phyloP scores from a whole-genome alignment of 75 land plant genomes.

The Pinus albicaulis region DNA sequence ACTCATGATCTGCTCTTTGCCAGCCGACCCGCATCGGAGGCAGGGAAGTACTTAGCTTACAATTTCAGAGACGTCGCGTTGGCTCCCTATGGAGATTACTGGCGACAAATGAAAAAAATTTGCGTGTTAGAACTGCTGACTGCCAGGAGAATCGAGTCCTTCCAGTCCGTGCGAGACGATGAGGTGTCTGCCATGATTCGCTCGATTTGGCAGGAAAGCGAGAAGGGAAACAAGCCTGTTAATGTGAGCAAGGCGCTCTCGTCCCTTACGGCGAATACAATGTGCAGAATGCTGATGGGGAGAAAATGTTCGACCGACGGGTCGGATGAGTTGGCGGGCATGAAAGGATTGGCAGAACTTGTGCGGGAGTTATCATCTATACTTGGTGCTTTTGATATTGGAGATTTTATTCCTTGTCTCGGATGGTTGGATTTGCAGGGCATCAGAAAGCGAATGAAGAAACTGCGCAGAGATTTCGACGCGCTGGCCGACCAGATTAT shows the following conservation, averaged over 20 bases:
- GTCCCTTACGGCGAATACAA: no score
- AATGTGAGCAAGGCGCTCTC: neutral
- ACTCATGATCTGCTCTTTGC: constrained; percentile 14
- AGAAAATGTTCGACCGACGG: constrained; percentile 8
- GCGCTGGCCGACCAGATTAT: neutral
- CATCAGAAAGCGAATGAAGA: constrained; percentile 2
- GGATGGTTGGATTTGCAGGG: constrained; percentile 14
- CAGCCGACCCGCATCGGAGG: constrained; percentile 4
- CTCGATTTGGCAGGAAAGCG: neutral
- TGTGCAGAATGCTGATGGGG: no score
- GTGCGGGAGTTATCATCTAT: constrained; percentile 6
- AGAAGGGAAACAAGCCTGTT: neutral
- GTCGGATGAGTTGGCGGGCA: neutral
- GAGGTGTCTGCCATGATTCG: neutral
- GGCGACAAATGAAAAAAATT: constrained; percentile 22
- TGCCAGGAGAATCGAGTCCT: constrained; percentile 16
- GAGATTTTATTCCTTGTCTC: constrained; percentile 15
- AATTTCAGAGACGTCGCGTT: constrained; percentile 9
- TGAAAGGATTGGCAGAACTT: neutral
- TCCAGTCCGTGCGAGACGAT: neutral
- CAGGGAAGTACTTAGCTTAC: constrained; percentile 9
- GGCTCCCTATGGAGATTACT: constrained; percentile 18
- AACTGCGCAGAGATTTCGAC: neutral
- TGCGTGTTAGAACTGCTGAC: constrained; percentile 25
- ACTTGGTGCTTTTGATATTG: neutral